Percentiles rank a stretch among this genome's conserved stretches.
phyloP scores from a whole-genome alignment of 2,329 filamentous ascomycete genomes.

The Zymoseptoria tritici region DNA sequence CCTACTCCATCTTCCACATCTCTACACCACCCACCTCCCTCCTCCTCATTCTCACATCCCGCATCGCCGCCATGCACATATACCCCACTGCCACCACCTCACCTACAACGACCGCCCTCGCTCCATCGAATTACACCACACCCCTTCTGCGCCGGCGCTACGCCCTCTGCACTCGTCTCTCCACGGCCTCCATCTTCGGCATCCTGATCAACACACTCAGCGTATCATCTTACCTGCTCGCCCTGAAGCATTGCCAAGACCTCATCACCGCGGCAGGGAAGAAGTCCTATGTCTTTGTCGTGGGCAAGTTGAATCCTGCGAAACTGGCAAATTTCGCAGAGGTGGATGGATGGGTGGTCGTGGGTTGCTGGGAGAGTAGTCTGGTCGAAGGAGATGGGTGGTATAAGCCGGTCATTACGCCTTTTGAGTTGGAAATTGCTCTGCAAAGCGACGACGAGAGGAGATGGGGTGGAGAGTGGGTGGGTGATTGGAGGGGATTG shows the following conservation, averaged over 20 bases:
- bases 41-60: slow-evolving; percentile 77
- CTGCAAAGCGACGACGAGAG: slow-evolving; percentile 67
- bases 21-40: slow-evolving; percentile 72
- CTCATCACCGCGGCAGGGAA: slow-evolving; percentile 76
- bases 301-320: slow-evolving; percentile 90
- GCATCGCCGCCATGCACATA: slow-evolving; percentile 71
- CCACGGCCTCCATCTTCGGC: slow-evolving; percentile 76
- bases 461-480: slow-evolving; percentile 83
- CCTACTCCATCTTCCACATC: slow-evolving; percentile 78
- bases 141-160: slow-evolving; percentile 73
- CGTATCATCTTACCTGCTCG: slow-evolving; percentile 80
- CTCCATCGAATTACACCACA: slow-evolving; percentile 36
- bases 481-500: slow-evolving; percentile 71
- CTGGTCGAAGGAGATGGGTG: slow-evolving; percentile 84
- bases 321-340: slow-evolving; percentile 97
- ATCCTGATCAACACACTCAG: slow-evolving; percentile 94
- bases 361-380: slow-evolving; percentile 96
- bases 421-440: slow-evolving; percentile 79
- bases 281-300: slow-evolving; percentile 93
- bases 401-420: slow-evolving; percentile 85
- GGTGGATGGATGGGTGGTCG: slow-evolving; percentile 91
- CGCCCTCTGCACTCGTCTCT: slow-evolving; percentile 71
- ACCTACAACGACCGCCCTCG: not conserved
- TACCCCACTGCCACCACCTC: slow-evolving; percentile 36
- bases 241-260: slow-evolving; percentile 64